Base-by-base conservation (phyloP, 2,329 filamentous ascomycete genomes). In the Ascochyta pisi region DNA sequence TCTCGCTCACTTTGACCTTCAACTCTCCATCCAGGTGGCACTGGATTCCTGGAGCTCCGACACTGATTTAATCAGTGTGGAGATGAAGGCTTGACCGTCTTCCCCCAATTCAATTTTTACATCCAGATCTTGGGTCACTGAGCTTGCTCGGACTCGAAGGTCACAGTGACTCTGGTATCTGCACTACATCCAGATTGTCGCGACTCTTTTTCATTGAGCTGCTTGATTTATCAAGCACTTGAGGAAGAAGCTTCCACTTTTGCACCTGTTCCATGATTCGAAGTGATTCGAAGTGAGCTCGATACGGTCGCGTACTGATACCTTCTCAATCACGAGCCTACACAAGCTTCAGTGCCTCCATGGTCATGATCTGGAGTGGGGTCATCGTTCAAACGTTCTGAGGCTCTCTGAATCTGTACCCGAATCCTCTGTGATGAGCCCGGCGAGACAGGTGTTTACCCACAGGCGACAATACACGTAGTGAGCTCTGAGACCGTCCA, bases 151-250 rank as follows among this genome's bases (percentile, higher is more conserved):
- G 12, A 41, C 50, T 37, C 56, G 45, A 24, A 26, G 50, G 23
- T 19, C 60, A 61, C 54, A 50, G 55, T 67, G 61, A 58, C 50
- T 50, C 57, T 47, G 45, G 51, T 63, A 61, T 61, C 26, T 61
- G 24, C 62, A 65, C 61, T 65, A 40, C 35, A 40, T 58, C 50
- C 48, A 40, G 51, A 26, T 45, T 37, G 43, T 57, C 54, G 61
- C 59, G 51, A 59, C 19, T 19, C 57, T 62, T 66, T 66, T 65
- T 65, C 60, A 65, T 65, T 63, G 51, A 63, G 54, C 37, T 53
- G 43, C 57, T 57, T 61, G 54, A 58, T 62, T 55, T 61, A 57
- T 59, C 48, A 44, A 56, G 53, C 39, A 49, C 61, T 67, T 58
- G 60, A 67, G 52, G 60, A 65, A 65, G 65, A 62, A 61, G 47